These are phyloP conservation scores for Xerocomellus chrysenteron DNA, from an alignment of 768 basidiomycete species.

Conservation along the genomic window DNA sequence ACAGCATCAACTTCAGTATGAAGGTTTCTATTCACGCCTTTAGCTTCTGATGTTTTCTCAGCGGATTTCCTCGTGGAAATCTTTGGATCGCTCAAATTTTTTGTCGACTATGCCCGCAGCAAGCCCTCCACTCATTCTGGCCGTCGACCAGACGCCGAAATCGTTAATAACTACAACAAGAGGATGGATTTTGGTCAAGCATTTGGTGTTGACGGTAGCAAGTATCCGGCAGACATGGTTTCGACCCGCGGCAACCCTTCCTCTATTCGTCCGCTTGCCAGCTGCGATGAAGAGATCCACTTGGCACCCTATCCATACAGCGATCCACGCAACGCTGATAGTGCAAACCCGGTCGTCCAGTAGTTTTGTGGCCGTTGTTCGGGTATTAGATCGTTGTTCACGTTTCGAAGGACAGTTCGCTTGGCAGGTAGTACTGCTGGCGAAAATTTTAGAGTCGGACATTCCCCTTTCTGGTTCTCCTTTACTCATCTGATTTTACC, in stretches of 20 bases:
- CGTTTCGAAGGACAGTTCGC: not conserved
- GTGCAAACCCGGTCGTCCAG: not conserved
- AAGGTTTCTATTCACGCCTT: not conserved
- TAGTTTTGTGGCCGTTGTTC: not conserved
- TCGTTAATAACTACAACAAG: conserved; percentile 27
- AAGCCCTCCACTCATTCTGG: conserved; percentile 26
- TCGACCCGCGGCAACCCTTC: conserved; percentile 6
- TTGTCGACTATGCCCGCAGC: conserved; percentile 41
- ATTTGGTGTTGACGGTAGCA: conserved; percentile 34
- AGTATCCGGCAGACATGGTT: conserved; percentile 10
- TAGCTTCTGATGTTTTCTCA: conserved; percentile 25
- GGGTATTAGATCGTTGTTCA: not conserved
- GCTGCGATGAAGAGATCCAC: conserved; percentile 43
- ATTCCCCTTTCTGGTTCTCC: not conserved
- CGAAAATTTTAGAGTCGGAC: not conserved
- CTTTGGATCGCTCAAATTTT: conserved; percentile 58
- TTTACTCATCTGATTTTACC: not conserved
- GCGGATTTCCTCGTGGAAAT: conserved; percentile 73
- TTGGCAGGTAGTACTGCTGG: not conserved
- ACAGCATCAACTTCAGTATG: conserved; percentile 49
- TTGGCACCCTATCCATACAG: conserved; percentile 38
- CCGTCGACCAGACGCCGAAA: conserved; percentile 16
- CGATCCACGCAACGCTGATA: conserved; percentile 7
- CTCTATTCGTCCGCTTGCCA: conserved; percentile 19
- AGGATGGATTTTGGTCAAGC: conserved; percentile 40